A percentile compares a stretch with the other conserved stretches of the same genome.
These are phyloP conservation scores for Dactylis glomerata DNA, from an alignment of 176 grass and related monocot genomes.

Conservation along the genomic window DNA sequence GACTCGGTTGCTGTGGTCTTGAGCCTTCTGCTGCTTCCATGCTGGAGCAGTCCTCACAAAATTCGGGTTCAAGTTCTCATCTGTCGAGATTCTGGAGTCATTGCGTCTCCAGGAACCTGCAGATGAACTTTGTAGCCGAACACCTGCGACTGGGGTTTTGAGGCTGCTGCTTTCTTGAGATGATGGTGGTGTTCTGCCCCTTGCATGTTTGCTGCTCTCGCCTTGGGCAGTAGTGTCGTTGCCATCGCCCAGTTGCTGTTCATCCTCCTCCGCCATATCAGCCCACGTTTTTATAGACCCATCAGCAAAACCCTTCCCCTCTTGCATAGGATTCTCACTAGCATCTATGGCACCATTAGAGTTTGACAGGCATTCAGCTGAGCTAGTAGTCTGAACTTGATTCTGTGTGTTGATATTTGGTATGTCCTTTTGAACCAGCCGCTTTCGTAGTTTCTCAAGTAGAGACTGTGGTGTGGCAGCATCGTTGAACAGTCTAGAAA, in stretches of 20 bases:
- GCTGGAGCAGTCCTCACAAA: conserved; percentile 38
- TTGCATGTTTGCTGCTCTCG: conserved; percentile 27
- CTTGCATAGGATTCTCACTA: conserved; percentile 21
- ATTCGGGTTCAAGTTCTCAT: conserved; percentile 31
- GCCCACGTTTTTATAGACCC: conserved; percentile 42
- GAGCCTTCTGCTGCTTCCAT: conserved; percentile 37
- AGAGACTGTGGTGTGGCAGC: conserved; percentile 46
- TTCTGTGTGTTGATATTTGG: neutral
- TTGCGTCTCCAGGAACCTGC: conserved; percentile 12
- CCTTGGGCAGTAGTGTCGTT: conserved; percentile 10
- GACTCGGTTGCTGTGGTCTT: conserved; percentile 9
- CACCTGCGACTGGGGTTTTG: neutral
- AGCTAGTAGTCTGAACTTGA: too few relatives aligned
- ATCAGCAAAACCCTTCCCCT: neutral
- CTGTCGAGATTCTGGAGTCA: conserved; percentile 9
- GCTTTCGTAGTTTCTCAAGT: conserved; percentile 53
- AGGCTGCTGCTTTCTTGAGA: conserved; percentile 32
- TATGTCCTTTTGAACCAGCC: conserved; percentile 33
- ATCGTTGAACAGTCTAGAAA: conserved; percentile 45
- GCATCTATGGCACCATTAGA: neutral
- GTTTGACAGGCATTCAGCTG: conserved; percentile 16
- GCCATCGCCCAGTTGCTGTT: too few relatives aligned
- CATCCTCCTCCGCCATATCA: conserved; percentile 54
- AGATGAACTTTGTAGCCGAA: conserved; percentile 24
- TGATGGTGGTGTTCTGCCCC: conserved; percentile 12